Evolutionary conservation across 805 yeast genomes (phyloP).

Genomic region (Brettanomyces custersianus): DNA sequence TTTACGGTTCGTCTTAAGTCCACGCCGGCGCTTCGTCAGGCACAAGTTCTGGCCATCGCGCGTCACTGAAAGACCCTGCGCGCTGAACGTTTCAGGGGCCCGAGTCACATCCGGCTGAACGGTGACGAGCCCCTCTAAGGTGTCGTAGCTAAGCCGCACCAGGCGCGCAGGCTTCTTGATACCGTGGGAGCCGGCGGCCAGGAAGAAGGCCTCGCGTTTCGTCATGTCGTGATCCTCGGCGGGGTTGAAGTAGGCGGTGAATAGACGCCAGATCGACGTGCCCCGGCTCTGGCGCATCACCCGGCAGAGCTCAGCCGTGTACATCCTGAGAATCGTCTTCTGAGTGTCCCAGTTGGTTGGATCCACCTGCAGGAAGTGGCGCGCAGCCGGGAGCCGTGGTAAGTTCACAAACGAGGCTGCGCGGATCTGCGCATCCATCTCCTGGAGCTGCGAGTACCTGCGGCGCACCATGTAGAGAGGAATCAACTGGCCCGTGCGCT

Average conservation of each 20-base stretch:
- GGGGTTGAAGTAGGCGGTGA: conserved; percentile 22
- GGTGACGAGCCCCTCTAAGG: conserved; percentile 15
- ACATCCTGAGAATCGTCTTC: conserved; percentile 22
- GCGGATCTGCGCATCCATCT: conserved; percentile 54
- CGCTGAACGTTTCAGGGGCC: conserved; percentile 13
- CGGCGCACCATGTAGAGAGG: conserved; percentile 61
- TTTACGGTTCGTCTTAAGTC: conserved; percentile 21
- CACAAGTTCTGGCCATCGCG: conserved; percentile 19
- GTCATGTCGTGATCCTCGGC: conserved; percentile 18
- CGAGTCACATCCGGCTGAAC: conserved; percentile 16
- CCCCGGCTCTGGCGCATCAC: conserved; percentile 14
- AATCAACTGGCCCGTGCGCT: conserved; percentile 44
- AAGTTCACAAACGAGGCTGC: conserved; percentile 23
- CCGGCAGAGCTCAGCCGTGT: conserved; percentile 21
- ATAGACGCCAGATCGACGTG: conserved; percentile 16
- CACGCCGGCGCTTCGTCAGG: conserved; percentile 21
- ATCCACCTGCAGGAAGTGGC: conserved; percentile 18
- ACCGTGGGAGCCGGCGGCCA: conserved; percentile 15
- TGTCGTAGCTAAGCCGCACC: conserved; percentile 11
- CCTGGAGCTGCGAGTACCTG: conserved; percentile 46
- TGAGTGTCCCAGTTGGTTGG: conserved; percentile 26
- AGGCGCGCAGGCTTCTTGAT: conserved; percentile 18
- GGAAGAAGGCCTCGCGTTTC: conserved; percentile 17
- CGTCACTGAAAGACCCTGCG: conserved; percentile 15
- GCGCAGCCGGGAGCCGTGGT: conserved; percentile 20